These are phyloP conservation scores for Aureobasidium sp. DNA, from an alignment of 2,329 filamentous ascomycete species.

Conservation along the genomic window DNA sequence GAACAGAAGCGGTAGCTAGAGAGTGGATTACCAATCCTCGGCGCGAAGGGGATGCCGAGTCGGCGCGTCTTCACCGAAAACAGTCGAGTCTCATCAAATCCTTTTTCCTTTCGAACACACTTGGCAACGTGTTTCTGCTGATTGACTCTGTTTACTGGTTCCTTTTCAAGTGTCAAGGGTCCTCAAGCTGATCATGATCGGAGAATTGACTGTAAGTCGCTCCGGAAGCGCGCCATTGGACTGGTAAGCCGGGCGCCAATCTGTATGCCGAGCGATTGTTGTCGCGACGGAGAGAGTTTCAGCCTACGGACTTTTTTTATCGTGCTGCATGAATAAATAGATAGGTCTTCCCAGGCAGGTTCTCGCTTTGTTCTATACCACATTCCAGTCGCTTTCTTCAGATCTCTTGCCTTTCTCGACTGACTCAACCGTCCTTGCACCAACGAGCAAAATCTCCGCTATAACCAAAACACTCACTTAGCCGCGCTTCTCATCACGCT, in stretches of 20 bases:
- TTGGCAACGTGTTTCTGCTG: not conserved
- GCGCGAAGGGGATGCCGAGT: not conserved
- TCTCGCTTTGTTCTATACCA: not conserved
- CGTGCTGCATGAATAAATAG: not conserved
- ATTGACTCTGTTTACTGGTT: not conserved
- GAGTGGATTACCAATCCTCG: not conserved
- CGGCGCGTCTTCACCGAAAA: not conserved
- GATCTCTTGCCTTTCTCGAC: not conserved
- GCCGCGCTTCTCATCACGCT: not conserved
- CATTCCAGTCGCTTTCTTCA: not conserved
- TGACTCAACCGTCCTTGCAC: too few species aligned
- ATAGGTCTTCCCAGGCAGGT: not conserved
- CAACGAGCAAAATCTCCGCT: not conserved
- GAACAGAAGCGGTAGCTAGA: not conserved
- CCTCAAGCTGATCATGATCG: not conserved
- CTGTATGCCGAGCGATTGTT: not conserved
- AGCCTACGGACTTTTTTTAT: slow-evolving; percentile 7
- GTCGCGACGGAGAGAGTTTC: slow-evolving; percentile 4
- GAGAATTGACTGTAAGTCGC: not conserved
- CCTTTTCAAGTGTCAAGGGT: not conserved
- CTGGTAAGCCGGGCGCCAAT: not conserved
- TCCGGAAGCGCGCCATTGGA: not conserved
- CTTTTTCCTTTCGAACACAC: not conserved
- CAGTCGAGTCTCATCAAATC: not conserved
- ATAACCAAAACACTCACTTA: not conserved